These are phyloP conservation scores for Calonectria leucothoes DNA, from an alignment of 2,329 filamentous ascomycete genomes.

Conservation along the genomic window DNA sequence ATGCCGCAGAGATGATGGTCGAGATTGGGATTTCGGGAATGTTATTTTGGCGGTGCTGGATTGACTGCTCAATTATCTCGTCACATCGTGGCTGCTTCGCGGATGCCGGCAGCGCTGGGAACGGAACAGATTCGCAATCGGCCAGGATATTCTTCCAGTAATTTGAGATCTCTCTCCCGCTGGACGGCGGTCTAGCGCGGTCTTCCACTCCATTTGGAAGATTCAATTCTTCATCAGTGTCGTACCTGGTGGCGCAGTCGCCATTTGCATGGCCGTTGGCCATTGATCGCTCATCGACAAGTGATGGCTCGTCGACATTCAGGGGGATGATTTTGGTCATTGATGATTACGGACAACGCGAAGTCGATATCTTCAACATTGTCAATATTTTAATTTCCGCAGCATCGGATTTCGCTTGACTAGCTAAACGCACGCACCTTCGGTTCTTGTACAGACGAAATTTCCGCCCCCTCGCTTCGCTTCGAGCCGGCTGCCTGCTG, in stretches of 20 bases:
- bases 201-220: background rate
- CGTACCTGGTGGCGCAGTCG: background rate
- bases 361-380: background rate
- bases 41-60: background rate
- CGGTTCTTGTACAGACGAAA: background rate
- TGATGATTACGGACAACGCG: background rate
- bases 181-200: background rate
- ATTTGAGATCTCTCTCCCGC: background rate
- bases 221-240: background rate
- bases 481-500: background rate
- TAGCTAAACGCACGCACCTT: background rate
- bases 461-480: background rate
- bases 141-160: conserved; percentile 16
- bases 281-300: background rate
- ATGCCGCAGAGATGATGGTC: conserved; percentile 40
- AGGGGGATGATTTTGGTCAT: background rate
- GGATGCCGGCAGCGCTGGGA: conserved; percentile 11
- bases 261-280: background rate
- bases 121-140: conserved; percentile 1
- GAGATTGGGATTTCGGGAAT: conserved; percentile 14
- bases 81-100: conserved; percentile 7
- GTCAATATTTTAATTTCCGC: background rate
- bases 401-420: background rate
- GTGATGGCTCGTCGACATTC: background rate
- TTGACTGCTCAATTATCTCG: background rate